Percentiles rank a stretch among this genome's conserved stretches.
Conservation (phyloP, 1,284 basidiomycete genomes). For the Rhodotorula sp. region DNA sequence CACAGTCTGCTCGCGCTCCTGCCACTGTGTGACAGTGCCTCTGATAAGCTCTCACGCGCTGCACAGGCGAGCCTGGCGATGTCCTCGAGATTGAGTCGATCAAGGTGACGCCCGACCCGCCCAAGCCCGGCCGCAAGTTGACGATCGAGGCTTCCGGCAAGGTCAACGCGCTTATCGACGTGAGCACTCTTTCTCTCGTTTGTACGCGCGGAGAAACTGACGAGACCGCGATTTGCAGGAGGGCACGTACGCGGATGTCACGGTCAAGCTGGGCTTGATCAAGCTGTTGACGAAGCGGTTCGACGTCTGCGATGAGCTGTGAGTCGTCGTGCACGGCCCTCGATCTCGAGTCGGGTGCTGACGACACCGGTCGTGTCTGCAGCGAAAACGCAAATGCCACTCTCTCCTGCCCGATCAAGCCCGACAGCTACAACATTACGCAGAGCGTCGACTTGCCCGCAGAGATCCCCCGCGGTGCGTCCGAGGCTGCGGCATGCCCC, state of each 20-base stretch:
- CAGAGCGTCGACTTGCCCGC: constrained; percentile 80
- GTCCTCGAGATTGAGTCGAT: constrained; percentile 62
- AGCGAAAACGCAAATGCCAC: constrained; percentile 63
- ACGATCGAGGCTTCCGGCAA: constrained; percentile 72
- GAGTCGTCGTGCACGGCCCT: constrained; percentile 50
- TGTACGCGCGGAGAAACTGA: neutral
- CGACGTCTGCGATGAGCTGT: constrained; percentile 90
- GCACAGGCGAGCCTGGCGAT: constrained; percentile 39
- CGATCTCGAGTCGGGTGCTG: neutral
- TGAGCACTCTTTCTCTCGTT: constrained; percentile 47
- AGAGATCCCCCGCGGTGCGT: constrained; percentile 80
- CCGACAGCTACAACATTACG: constrained; percentile 65
- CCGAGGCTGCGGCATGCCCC: neutral
- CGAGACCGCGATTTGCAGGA: neutral
- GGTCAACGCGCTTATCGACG: constrained; percentile 64
- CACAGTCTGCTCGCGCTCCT: no score
- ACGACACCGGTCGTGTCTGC: constrained; percentile 48
- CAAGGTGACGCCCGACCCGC: constrained; percentile 72
- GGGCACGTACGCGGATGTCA: constrained; percentile 83
- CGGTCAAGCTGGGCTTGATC: constrained; percentile 82
- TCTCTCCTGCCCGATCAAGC: constrained; percentile 74
- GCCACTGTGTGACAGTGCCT: neutral
- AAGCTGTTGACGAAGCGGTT: constrained; percentile 77
- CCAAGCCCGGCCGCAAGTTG: constrained; percentile 73
- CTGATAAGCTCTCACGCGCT: neutral